Evolutionary conservation across 129 eudicot species (phyloP), one percentile per base, ranked within the genome.

Genomic region (Dittrichia graveolens): DNA sequence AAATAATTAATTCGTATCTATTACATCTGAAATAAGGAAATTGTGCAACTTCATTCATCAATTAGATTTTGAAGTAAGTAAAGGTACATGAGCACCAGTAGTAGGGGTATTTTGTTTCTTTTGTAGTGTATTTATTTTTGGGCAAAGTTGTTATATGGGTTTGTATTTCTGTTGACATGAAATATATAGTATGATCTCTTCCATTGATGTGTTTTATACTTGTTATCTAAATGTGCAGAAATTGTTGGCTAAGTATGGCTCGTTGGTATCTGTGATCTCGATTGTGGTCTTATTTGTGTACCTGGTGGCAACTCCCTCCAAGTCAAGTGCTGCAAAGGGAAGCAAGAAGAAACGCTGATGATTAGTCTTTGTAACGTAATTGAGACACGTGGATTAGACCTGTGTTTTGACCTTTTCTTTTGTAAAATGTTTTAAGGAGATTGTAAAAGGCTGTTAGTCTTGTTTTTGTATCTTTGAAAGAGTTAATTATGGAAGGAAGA

Each of bases 221-320:
- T 56, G 9, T 37, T 39, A 15, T 61, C 10, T 48, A 45, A 63
- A 35, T 75, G 35, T 85, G 87, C 95, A 89, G 98, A 87, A 84
- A 64, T 55, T 88, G 49, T 81, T 94, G 88, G 93, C 86, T 4
- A 85, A 90, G 57, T 90, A 87, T 39, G 97, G 98, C 2, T 86
- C 98, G 19, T 76, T 87, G 19, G 55, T 90, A 44, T 87, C 98
- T 2, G 96, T 94, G 41, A 81, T 86, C 52, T 80, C 91, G 10
- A 62, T 87, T 12, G 96, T 94, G 65, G 83, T 82, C 13, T 11
- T 90, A 81, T 94, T 94, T 53, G 71, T 94, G 19, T 90, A 90
- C 91, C 69, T 90, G 72, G 81, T 94, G 59, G 97, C 87, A 43
- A 78, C 82, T 61, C 96, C 96, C 52, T 74, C 95, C n/a, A 87